Percentiles rank a stretch among this genome's conserved stretches.
phyloP scores from a whole-genome alignment of 768 basidiomycete genomes.

The Sarcomyxa edulis region DNA sequence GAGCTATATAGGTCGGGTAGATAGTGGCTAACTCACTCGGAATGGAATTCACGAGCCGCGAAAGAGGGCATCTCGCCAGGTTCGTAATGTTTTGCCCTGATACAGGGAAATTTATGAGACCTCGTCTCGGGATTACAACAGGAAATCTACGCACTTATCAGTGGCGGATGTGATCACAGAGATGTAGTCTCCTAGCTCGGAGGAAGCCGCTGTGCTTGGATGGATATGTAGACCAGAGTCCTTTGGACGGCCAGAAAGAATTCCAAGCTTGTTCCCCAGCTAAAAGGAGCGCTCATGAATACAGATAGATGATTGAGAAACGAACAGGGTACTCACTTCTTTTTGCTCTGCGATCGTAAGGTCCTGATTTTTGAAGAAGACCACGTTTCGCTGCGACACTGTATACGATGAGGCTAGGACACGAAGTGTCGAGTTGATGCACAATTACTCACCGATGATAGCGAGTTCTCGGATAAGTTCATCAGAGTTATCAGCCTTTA shows the following conservation, averaged over 20 bases:
- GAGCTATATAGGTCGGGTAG: not conserved
- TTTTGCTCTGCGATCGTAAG: conserved; percentile 46
- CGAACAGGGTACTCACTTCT: conserved; percentile 36
- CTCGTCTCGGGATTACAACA: too few relatives aligned
- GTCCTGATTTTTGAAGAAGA: conserved; percentile 60
- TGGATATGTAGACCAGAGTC: conserved; percentile 47
- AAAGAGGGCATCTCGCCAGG: conserved; percentile 52
- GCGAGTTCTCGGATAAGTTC: conserved; percentile 51
- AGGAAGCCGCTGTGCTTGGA: conserved; percentile 49
- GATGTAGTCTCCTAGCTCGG: conserved; percentile 44
- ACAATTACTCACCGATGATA: too few relatives aligned
- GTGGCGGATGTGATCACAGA: conserved; percentile 20
- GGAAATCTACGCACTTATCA: too few relatives aligned
- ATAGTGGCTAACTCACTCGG: conserved; percentile 14
- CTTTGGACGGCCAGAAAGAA: conserved; percentile 50
- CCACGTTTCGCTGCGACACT: conserved; percentile 54
- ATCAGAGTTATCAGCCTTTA: conserved; percentile 40
- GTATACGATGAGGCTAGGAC: too few relatives aligned
- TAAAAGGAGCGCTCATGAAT: too few relatives aligned
- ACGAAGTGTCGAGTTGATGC: too few relatives aligned
- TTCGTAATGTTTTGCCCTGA: conserved; percentile 31
- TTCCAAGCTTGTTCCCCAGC: conserved; percentile 46
- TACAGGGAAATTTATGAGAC: conserved; percentile 22
- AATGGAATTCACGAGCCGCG: conserved; percentile 54
- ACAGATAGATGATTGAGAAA: too few relatives aligned